phyloP scores from a whole-genome alignment of 2,329 filamentous ascomycete genomes.

The Fusarium virguliforme region DNA sequence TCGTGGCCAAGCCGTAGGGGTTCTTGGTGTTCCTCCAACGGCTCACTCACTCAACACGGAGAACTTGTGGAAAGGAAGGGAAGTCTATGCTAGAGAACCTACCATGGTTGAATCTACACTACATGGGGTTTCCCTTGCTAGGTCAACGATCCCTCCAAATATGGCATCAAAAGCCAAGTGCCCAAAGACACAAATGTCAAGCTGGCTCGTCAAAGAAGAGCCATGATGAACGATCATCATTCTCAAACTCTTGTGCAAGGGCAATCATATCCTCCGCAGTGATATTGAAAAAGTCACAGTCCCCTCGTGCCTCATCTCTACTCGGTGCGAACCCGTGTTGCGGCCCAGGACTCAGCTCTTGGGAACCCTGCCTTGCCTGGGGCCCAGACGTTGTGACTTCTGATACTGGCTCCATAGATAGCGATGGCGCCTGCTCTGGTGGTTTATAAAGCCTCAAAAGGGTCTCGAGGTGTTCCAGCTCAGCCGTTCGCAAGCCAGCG shows the following conservation, averaged over 20 bases:
- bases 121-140: too few species aligned
- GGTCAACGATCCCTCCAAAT: too few species aligned
- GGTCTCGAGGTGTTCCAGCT: background rate
- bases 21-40: too few species aligned
- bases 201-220: conserved; percentile 2
- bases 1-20: too few species aligned
- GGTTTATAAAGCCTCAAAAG: background rate
- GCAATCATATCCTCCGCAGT: conserved; percentile 6
- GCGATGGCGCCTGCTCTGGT: background rate
- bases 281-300: background rate
- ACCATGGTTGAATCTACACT: too few species aligned
- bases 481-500: background rate
- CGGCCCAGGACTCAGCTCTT: background rate
- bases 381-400: background rate
- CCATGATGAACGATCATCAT: conserved; percentile 1
- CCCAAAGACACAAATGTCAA: background rate
- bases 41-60: too few species aligned
- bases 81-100: too few species aligned
- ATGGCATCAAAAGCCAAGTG: too few species aligned
- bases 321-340: background rate
- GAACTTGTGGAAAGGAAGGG: too few species aligned
- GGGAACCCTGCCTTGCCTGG: background rate
- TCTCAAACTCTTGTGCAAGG: conserved; percentile 2
- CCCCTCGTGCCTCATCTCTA: background rate
- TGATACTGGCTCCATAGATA: background rate